Conservation (phyloP, 768 basidiomycete species). For the Gloeophyllum trabeum region DNA sequence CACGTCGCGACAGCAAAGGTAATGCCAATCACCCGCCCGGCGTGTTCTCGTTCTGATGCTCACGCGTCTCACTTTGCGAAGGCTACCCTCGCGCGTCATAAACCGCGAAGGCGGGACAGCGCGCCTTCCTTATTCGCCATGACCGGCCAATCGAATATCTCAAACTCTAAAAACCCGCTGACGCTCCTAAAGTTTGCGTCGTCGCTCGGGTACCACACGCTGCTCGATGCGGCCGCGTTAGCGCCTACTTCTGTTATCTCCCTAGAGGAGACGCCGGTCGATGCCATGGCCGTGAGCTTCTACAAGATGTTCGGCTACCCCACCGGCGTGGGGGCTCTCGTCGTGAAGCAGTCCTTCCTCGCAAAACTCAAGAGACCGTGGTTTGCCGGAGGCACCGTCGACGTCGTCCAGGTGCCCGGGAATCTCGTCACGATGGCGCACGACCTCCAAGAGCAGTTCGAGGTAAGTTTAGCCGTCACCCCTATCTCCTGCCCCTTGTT, state of each 20-base stretch:
- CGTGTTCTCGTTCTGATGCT: conserved; percentile 2
- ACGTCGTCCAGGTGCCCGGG: conserved; percentile 78
- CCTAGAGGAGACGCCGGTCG: conserved; percentile 53
- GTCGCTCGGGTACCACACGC: conserved; percentile 57
- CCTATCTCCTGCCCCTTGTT: background rate
- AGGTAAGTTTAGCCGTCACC: conserved; percentile 32
- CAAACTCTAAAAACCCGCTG: conserved; percentile 62
- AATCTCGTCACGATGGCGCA: conserved; percentile 47
- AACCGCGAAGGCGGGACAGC: conserved; percentile 28
- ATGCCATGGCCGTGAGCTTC: conserved; percentile 76
- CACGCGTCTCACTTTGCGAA: too few relatives aligned
- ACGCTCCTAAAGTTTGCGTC: conserved; percentile 54
- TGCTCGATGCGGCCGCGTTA: conserved; percentile 78
- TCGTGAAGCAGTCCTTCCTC: conserved; percentile 64
- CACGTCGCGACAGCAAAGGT: conserved; percentile 51
- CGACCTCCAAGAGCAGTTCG: conserved; percentile 63
- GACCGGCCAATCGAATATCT: conserved; percentile 76
- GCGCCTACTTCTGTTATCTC: conserved; percentile 64
- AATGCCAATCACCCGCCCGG: too few relatives aligned
- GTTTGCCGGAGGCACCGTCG: conserved; percentile 79
- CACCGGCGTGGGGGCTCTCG: conserved; percentile 71
- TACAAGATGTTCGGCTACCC: conserved; percentile 91
- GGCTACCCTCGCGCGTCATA: too few relatives aligned
- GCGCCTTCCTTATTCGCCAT: conserved; percentile 58
- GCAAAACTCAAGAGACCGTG: conserved; percentile 55